Evolutionary conservation across 129 eudicot genomes (phyloP).

Genomic region (Apium graveolens): DNA sequence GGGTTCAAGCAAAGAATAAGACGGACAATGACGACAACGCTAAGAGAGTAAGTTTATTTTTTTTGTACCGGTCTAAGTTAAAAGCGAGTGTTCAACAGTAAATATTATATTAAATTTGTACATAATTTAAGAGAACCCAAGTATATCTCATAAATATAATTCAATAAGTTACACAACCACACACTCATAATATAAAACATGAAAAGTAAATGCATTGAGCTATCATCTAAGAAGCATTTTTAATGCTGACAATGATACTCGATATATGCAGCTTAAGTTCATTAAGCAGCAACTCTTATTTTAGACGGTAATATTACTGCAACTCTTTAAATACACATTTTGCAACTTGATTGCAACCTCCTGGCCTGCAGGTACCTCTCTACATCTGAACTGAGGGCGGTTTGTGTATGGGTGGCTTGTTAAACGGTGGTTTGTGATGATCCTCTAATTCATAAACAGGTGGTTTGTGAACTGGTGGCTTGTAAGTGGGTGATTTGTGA

Average conservation of each 20-base stretch:
- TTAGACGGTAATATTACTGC: neutral
- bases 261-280: neutral
- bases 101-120: too few species aligned
- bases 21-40: too few species aligned
- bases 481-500: neutral
- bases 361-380: neutral
- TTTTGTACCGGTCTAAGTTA: too few species aligned
- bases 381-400: neutral
- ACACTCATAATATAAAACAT: neutral
- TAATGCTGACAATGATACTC: neutral
- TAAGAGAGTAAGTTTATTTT: too few species aligned
- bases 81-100: too few species aligned
- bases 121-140: too few species aligned
- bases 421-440: too few species aligned
- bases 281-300: conserved; percentile 6
- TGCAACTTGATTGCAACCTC: neutral
- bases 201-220: neutral
- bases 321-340: neutral
- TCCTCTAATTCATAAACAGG: too few species aligned
- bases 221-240: neutral
- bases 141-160: neutral
- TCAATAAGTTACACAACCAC: neutral
- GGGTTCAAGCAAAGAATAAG: too few species aligned
- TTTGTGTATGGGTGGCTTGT: neutral
- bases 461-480: neutral